phyloP scores from a whole-genome alignment of 116 monocot species.

The Posidonia oceanica region DNA sequence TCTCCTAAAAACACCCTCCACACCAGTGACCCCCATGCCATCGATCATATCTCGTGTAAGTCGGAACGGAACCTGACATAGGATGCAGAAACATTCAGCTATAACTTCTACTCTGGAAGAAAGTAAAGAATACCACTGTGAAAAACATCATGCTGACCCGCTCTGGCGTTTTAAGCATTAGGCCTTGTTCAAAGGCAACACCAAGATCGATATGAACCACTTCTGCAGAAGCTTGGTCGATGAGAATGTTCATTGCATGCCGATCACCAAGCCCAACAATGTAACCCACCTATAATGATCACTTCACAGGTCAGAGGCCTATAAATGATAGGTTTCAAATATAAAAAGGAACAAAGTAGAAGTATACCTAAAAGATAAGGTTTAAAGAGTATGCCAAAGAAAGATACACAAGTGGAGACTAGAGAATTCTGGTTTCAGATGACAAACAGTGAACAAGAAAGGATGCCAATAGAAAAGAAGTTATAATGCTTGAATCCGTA shows the following conservation, averaged over 20 bases:
- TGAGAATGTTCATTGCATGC: slow-evolving; percentile 98
- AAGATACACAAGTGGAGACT: too few species aligned
- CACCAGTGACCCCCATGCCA: slow-evolving; percentile 93
- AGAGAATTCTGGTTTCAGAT: too few species aligned
- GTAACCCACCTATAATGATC: slow-evolving; percentile 63
- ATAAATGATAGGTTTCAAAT: too few species aligned
- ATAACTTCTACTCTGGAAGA: background rate
- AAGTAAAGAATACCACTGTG: background rate
- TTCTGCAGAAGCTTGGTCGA: slow-evolving; percentile 88
- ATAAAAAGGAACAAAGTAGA: too few species aligned
- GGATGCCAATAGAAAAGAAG: too few species aligned
- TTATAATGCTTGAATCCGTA: too few species aligned
- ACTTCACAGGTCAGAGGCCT: too few species aligned
- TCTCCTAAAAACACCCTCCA: slow-evolving; percentile 91
- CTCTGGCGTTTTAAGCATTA: slow-evolving; percentile 99
- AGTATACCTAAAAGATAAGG: too few species aligned
- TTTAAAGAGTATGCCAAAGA: too few species aligned
- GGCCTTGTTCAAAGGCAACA: slow-evolving; percentile 98
- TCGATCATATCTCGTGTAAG: slow-evolving; percentile 88
- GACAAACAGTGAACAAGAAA: too few species aligned
- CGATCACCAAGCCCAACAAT: slow-evolving; percentile 97
- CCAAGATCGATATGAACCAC: slow-evolving; percentile 97
- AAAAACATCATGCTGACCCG: slow-evolving; percentile 37
- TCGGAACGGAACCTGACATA: slow-evolving; percentile 82
- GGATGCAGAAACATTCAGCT: too few species aligned